Evolutionary conservation across 345 rosid genomes (phyloP), one percentile per base, ranked within the genome.

Genomic region (Hibiscus syriacus): DNA sequence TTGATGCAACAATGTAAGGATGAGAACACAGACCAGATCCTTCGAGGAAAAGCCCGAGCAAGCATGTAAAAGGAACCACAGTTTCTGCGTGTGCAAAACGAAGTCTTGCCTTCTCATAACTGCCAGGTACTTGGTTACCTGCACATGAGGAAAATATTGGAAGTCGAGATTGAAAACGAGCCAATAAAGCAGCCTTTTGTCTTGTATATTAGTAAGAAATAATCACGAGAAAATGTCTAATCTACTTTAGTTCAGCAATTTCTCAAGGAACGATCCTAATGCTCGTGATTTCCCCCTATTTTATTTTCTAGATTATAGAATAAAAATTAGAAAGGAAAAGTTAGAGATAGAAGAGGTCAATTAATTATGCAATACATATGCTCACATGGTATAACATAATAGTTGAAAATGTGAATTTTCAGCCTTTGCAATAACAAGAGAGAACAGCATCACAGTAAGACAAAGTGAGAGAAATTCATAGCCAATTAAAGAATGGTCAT

Each of bases 81-180:
- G 99, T 94, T 80, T 94, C 98, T 0, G 96, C 99, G 84, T 89
- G 99, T 3, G 99, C 99, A 80, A 94, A 89, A 26, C 92, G 85
- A 79, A 92, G 87, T 76, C 98, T 86, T 48, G 92, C 97, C 83
- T 87, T 92, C 69, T 89, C 99, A 52, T 75, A 88, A 78, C 92
- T 92, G 72, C 99, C 98, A 29, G 89, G 82, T 71, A 86, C 71
- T 67, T 67, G 87, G 29, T 89, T 83, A 59, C 85, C 98, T 94
- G 76, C 75, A 79, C 58, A 58, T 48, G 63, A 22, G 57, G 30
- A 6, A 76, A 57, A 17, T 30, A 39, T 36, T 41, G 8, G 17
- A 38, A 49, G 36, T 46, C 2, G 19, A 30, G 20, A 16, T 62
- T 46, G 54, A 67, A n/a, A 62, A 55, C 16, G 29, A 45, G 38